These are phyloP conservation scores for Paraconiothyrium sp. DNA, from an alignment of 2,329 filamentous ascomycete genomes.

Conservation along the genomic window DNA sequence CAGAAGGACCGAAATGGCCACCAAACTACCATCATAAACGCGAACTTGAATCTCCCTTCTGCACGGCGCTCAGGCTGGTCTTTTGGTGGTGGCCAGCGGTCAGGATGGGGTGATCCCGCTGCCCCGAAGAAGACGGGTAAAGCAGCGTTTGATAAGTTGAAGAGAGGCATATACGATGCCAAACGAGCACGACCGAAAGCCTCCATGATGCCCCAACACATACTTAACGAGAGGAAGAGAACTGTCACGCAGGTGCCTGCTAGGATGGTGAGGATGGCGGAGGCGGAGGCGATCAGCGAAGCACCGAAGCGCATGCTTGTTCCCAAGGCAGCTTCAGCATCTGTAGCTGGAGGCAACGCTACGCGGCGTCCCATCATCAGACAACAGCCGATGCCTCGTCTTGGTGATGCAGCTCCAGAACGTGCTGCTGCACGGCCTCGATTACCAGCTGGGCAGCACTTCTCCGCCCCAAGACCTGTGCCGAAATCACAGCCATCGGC, in stretches of 20 bases:
- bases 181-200: slow-evolving; percentile 44
- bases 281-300: slow-evolving; percentile 25
- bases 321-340: slow-evolving; percentile 37
- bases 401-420: slow-evolving; percentile 16
- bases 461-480: slow-evolving; percentile 37
- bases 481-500: slow-evolving; percentile 24
- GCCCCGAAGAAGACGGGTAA: slow-evolving; percentile 48
- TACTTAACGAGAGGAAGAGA: slow-evolving; percentile 36
- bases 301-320: slow-evolving; percentile 36
- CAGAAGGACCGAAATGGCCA: slow-evolving; percentile 42
- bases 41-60: slow-evolving; percentile 32
- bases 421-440: slow-evolving; percentile 32
- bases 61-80: slow-evolving; percentile 22
- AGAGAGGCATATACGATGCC: slow-evolving; percentile 44
- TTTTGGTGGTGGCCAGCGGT: slow-evolving; percentile 27
- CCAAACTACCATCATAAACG: slow-evolving; percentile 44
- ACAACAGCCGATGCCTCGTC: slow-evolving; percentile 31
- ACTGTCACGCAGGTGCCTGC: slow-evolving; percentile 40
- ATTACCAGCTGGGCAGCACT: slow-evolving; percentile 41
- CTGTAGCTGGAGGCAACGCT: slow-evolving; percentile 22
- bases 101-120: slow-evolving; percentile 33
- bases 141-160: slow-evolving; percentile 46
- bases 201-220: slow-evolving; percentile 38
- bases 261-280: slow-evolving; percentile 42
- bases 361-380: slow-evolving; percentile 33